phyloP scores from a whole-genome alignment of 1,139 yeast genomes.

The Sugiyamaella japonica region DNA sequence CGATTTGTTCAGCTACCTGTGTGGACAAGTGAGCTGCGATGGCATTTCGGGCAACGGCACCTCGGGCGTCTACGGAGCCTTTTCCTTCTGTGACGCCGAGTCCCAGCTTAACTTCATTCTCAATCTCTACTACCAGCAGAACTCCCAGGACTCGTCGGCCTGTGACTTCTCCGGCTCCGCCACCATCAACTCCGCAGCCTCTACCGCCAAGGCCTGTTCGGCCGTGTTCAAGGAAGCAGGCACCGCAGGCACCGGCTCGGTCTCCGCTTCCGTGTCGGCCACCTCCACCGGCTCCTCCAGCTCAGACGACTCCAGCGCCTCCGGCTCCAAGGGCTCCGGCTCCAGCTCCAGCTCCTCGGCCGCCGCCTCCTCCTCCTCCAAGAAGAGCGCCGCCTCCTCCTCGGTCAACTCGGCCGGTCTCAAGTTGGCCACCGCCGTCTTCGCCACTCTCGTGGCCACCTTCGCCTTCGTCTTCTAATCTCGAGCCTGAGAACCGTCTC shows the following conservation, averaged over 20 bases:
- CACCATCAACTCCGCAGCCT: constrained; percentile 64
- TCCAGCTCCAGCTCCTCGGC: too few species aligned
- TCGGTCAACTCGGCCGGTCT: constrained; percentile 22
- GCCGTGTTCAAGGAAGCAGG: constrained; percentile 45
- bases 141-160: constrained; percentile 54
- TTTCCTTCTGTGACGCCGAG: constrained; percentile 57
- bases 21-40: constrained; percentile 44
- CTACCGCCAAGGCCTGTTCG: constrained; percentile 57
- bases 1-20: constrained; percentile 54
- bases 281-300: constrained; percentile 24
- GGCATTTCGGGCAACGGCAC: constrained; percentile 59
- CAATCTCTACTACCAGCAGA: constrained; percentile 55
- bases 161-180: constrained; percentile 68
- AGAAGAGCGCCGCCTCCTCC: too few species aligned
- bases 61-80: constrained; percentile 70
- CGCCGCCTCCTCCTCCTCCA: too few species aligned
- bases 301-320: constrained; percentile 18
- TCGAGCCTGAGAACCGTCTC: neutral
- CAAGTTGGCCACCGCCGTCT: constrained; percentile 18
- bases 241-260: constrained; percentile 33
- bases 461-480: constrained; percentile 15
- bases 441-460: constrained; percentile 20
- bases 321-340: constrained; percentile 15
- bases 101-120: constrained; percentile 63
- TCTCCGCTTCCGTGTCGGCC: constrained; percentile 33